Evolutionary conservation across 352 stramenopile species (phyloP).

Genomic region (Pythium chondricola): DNA sequence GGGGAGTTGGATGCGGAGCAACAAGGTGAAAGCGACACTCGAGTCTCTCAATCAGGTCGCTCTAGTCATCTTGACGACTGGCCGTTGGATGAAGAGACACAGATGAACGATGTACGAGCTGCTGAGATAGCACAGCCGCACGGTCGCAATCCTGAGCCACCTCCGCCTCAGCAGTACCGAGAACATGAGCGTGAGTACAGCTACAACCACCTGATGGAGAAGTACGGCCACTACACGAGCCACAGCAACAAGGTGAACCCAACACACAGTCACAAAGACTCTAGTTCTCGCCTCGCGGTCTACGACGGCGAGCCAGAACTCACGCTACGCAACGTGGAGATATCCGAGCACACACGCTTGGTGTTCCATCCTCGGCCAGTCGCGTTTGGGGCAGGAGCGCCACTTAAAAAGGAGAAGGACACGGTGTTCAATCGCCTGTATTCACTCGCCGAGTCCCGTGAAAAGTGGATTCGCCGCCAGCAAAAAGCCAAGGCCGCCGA

Average conservation of each 20-base stretch:
- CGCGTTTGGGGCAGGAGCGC: slow-evolving; percentile 5
- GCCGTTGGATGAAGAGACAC: not conserved
- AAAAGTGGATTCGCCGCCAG: slow-evolving; percentile 69
- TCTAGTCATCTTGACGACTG: too few relatives aligned
- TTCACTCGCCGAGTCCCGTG: slow-evolving; percentile 55
- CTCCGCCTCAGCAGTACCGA: slow-evolving; percentile 3
- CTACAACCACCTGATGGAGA: slow-evolving; percentile 70
- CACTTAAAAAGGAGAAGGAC: slow-evolving; percentile 24
- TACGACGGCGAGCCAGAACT: slow-evolving; percentile 1
- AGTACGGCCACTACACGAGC: slow-evolving; percentile 68
- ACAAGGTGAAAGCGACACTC: not conserved
- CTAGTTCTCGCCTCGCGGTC: not conserved
- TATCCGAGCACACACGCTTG: slow-evolving; percentile 25
- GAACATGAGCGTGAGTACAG: slow-evolving; percentile 54
- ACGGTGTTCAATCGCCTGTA: slow-evolving; percentile 60
- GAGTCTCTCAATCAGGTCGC: too few relatives aligned
- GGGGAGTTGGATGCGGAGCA: not conserved
- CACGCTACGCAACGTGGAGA: slow-evolving; percentile 30
- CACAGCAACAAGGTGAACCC: slow-evolving; percentile 58
- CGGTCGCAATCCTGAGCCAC: too few relatives aligned
- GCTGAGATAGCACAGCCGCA: too few relatives aligned
- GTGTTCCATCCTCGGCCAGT: slow-evolving; percentile 12
- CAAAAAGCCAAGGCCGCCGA: slow-evolving; percentile 64
- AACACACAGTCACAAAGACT: not conserved
- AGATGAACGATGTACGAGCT: not conserved